Evolutionary conservation across 352 stramenopile genomes (phyloP), one percentile per base, ranked within the genome.

Genomic region (Plasmopara viticola): DNA sequence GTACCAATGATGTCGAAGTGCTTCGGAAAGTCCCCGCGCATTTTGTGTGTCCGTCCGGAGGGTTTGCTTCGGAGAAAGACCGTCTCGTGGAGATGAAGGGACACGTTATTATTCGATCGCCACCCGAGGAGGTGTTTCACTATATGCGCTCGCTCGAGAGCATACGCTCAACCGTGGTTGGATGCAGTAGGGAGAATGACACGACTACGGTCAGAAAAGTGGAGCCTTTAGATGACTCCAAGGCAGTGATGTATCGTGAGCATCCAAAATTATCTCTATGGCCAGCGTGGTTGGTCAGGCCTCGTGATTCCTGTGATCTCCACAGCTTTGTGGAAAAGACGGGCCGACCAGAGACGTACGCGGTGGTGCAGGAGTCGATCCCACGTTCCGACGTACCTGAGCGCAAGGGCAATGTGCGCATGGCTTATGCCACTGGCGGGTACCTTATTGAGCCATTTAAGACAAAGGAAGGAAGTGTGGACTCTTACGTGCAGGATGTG

Each of bases 71-170:
- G 8, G 70, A 72, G 29, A 68, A 72, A 5, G 58, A 80, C 17
- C 62, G 72, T 15, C 74, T 87, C 30, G 74, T 89, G n/a, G 78
- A 89, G 57, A 87, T 89, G 76, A 89, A 89, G 47, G 70, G 70
- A 1, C 62, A 69, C 47, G 69, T 87, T 20, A 63, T 72, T 25
- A 69, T 90, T 37, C 63, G 55, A 9, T 53, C 62, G 14, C 58
- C 71, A 20, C 75, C 79, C 1, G 63, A 60, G 2, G 57, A 70
- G 5, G 68, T 90, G 54, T 90, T 81, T 60, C 56, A 66, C 39
- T 85, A 86, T 58, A 48, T 87, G n/a, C 67, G 68, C 29, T 80
- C 78, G 14, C 66, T 86, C 7, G 78, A 87, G 56, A 68, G 34
- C 46, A 51, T 42, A 60, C 67, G 51, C 44, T 70, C 44, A 31